phyloP scores from a whole-genome alignment of 2,329 filamentous ascomycete genomes.

The Ophiostoma tasmaniense region DNA sequence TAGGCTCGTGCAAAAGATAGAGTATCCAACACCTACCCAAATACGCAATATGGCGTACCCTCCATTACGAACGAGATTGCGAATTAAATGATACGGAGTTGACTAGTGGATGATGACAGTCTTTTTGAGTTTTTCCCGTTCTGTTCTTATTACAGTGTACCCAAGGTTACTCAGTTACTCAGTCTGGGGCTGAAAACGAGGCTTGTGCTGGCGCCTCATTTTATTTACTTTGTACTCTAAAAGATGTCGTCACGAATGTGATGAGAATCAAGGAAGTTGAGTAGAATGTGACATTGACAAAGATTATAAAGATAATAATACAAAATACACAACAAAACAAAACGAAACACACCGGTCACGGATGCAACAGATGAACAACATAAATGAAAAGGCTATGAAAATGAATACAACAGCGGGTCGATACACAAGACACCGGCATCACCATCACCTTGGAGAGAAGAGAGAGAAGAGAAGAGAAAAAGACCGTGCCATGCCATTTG shows the following conservation, averaged over 20 bases:
- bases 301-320: neutral
- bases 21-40: no score
- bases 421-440: neutral
- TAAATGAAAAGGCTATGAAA: no score
- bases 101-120: neutral
- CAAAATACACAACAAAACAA: neutral
- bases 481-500: neutral
- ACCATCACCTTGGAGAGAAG: no score
- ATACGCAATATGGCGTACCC: neutral
- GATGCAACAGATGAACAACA: neutral
- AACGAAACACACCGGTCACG: neutral
- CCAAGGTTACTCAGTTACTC: neutral
- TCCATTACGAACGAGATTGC: neutral
- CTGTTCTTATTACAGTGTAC: no score
- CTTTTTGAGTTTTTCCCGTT: no score
- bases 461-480: no score
- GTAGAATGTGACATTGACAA: neutral
- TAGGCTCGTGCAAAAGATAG: no score
- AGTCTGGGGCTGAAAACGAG: conserved; percentile 2
- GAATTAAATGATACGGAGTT: conserved; percentile 1
- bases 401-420: neutral
- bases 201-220: neutral
- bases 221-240: neutral
- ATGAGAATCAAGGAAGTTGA: neutral
- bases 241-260: neutral